phyloP scores from a whole-genome alignment of 179 eudicot species.

The Vitellaria paradoxa region DNA sequence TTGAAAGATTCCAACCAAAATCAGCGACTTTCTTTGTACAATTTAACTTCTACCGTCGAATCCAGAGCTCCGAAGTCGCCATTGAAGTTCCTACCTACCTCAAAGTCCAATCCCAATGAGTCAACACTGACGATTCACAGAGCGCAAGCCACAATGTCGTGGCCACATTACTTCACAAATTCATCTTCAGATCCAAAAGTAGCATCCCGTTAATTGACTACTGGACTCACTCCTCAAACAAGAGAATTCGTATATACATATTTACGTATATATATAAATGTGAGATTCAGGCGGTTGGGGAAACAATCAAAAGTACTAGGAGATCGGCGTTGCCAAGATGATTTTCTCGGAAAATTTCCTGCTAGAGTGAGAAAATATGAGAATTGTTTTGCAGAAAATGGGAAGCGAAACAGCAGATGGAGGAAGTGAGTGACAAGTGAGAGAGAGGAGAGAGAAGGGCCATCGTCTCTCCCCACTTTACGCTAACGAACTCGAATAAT shows the following conservation, averaged over 20 bases:
- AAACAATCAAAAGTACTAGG: neutral
- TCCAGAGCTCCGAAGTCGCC: neutral
- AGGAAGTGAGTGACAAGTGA: neutral
- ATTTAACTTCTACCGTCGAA: neutral
- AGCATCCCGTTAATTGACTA: neutral
- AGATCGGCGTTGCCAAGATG: conserved; percentile 4
- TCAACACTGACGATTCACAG: neutral
- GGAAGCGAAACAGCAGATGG: neutral
- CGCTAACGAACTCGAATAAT: too few species aligned
- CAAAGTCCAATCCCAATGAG: neutral
- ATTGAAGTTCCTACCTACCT: neutral
- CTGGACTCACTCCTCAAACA: neutral
- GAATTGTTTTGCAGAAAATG: neutral
- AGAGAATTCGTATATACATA: neutral
- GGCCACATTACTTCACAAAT: neutral
- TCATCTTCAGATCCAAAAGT: conserved; percentile 7
- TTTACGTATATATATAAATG: neutral
- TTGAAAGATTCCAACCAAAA: neutral
- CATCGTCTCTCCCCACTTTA: too few species aligned
- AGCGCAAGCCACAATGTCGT: neutral
- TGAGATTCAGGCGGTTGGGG: neutral
- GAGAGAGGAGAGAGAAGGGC: neutral
- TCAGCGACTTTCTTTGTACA: neutral
- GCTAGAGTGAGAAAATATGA: neutral
- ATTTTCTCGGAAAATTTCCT: neutral